Base-by-base conservation (phyloP, 495 filamentous ascomycete species). In the Copromyces sp. region DNA sequence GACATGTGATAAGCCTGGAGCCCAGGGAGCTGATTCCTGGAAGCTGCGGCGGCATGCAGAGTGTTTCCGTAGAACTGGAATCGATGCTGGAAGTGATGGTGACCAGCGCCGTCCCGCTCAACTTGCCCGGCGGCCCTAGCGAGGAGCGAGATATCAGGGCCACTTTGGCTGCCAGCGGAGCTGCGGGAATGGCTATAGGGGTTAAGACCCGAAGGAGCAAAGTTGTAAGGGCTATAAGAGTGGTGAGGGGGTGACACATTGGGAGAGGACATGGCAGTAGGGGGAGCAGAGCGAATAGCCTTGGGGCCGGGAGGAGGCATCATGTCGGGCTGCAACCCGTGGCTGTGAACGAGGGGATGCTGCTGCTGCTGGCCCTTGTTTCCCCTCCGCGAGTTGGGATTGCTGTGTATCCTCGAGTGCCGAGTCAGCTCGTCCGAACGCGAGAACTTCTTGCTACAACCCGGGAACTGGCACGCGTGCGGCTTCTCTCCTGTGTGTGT, bases 401-500 rank as follows among this genome's bases (percentile, higher is more conserved):
- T 99, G 87, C 90, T 97, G 88, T 99, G 95, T 85, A 99, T 99
- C 80, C 95, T 88, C 80, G 95, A 98, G 83, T 99, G 95, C 68
- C 95, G 89, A 53, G 95, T 99, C 71, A 99, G 87, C 83, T 99
- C 95, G 77, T 99, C 95, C 24, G 96, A 98, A 35, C 95, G 90
- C 76, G 93, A 96, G 88, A 99, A 99, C 72, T 94, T 92, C 83
- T 99, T 99, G 69, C 93, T 95, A 88, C 95, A 99, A 70, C 94
- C 95, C 4, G 93, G 93, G 78, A 93, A 97, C 77, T 91, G 89
- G 88, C 95, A 99, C 47, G 91, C 94, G 78, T 99, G 95, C 20
- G 95, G 95, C 85, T 98, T 99, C 84, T 99, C 95, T 73, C 95
- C 96, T 2, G 95, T 99, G 81, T 99, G 95, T 9, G 96, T 98